Base-by-base conservation (phyloP, 805 yeast species). In the Kodamaea neixiangensis region DNA sequence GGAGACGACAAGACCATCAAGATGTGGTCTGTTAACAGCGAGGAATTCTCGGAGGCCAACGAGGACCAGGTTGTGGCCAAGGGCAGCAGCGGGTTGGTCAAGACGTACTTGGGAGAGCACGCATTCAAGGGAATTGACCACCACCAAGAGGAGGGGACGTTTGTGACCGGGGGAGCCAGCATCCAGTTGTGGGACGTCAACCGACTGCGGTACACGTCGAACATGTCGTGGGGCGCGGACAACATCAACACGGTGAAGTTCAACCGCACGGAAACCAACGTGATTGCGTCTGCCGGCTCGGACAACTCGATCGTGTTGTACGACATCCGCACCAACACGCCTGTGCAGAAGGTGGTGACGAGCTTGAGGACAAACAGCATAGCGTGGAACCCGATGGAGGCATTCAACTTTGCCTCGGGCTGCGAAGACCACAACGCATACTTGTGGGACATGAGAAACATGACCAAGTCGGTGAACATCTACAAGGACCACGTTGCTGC, bases 351-450 rank as follows among this genome's bases (percentile, higher is more conserved):
- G 67, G 81, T 93, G 52, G 87, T 87, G 44, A 88, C 94, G 21
- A 74, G 83, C 15, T 76, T 94, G 79, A 79, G 96, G 61, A 88
- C 92, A 15, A 94, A 94, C 68, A 78, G 93, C 44, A 77, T 94
- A 20, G 79, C 91, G 50, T 94, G 98, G 98, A 94, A 94, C 70
- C 99, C 99, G 3, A 89, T 94, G 86, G 98, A 94, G 69, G 96
- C 98, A 1, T 94, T 82, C 72, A 84, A 87, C 64, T 93, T 94
- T 72, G 97, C 92, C 14, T 83, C 89, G 38, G 98, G 90, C 2
- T 83, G 83, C 63, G 99, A 94, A 71, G 98, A 94, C 73, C 97
- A 93, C 69, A 94, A 94, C 66, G 85, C 87, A 7, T 94, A 94
- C 67, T 78, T 87, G 49, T 96, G 97, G 83, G 99, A 94, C 71